phyloP scores from a whole-genome alignment of 768 basidiomycete genomes.

The Collybiopsis luxurians region DNA sequence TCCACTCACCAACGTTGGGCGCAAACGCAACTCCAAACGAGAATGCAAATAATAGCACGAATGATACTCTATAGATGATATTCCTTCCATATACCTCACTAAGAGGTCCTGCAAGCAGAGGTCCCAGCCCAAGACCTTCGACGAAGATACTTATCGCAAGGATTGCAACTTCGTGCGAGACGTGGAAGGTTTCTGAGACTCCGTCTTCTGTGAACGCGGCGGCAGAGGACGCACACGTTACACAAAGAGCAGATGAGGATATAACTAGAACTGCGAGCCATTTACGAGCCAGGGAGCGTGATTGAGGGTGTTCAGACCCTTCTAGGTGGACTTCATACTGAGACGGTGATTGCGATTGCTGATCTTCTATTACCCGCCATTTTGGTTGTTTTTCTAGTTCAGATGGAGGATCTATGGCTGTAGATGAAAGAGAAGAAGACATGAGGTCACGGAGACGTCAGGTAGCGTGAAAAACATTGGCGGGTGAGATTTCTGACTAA shows the following conservation, averaged over 20 bases:
- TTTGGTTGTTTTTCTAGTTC: background rate
- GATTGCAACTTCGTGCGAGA: constrained; percentile 45
- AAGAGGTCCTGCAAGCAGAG: constrained; percentile 52
- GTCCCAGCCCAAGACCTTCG: constrained; percentile 54
- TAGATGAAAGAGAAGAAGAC: background rate
- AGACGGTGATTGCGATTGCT: background rate
- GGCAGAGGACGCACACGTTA: constrained; percentile 55
- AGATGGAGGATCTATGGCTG: background rate
- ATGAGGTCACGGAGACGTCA: background rate
- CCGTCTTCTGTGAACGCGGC: constrained; percentile 63
- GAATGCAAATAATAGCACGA: constrained; percentile 56
- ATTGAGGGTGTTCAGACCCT: constrained; percentile 39
- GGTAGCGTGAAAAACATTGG: background rate
- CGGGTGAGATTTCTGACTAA: background rate
- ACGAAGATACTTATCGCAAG: constrained; percentile 58
- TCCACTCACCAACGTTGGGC: constrained; percentile 52
- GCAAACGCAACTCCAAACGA: constrained; percentile 76
- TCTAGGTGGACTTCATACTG: constrained; percentile 31
- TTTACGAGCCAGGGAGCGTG: constrained; percentile 36
- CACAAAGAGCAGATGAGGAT: constrained; percentile 45
- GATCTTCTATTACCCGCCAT: background rate
- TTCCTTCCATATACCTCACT: constrained; percentile 64
- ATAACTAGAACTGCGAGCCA: constrained; percentile 50
- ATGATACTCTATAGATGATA: constrained; percentile 60
- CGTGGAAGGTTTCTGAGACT: constrained; percentile 46